phyloP scores from a whole-genome alignment of 1,139 yeast species.

The Pichia cactophila region DNA sequence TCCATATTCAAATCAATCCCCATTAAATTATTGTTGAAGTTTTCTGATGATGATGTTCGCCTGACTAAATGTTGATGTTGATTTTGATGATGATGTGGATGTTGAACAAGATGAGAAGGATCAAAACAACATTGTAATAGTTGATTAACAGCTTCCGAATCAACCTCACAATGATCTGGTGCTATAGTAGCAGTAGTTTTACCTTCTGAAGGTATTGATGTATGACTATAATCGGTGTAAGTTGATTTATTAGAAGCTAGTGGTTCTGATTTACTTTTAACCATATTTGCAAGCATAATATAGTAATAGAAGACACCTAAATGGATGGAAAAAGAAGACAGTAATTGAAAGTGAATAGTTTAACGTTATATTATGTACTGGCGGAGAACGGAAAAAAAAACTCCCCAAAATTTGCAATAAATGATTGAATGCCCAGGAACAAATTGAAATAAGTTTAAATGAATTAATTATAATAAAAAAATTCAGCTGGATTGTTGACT shows the following conservation, averaged over 20 bases:
- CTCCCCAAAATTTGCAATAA: no score
- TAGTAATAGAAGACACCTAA: background rate
- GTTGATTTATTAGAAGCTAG: background rate
- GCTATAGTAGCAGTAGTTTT: background rate
- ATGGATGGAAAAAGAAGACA: no score
- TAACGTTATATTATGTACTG: no score
- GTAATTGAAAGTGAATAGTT: no score
- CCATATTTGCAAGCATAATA: background rate
- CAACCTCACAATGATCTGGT: slow-evolving; percentile 9
- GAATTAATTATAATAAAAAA: no score
- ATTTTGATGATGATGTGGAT: background rate
- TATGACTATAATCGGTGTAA: background rate
- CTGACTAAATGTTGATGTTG: background rate
- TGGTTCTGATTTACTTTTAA: background rate
- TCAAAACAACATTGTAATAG: slow-evolving; percentile 25
- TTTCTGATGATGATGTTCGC: background rate
- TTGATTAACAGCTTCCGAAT: slow-evolving; percentile 18
- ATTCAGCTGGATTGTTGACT: no score
- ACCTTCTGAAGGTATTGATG: background rate
- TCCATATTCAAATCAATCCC: background rate
- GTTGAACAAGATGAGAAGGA: slow-evolving; percentile 19
- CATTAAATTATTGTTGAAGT: background rate
- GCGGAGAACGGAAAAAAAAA: no score
- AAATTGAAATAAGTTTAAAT: no score
- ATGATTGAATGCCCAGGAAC: no score